Evolutionary conservation across 1,139 yeast species (phyloP).

Genomic region (Hyphopichia wangnamkhiaoensis): DNA sequence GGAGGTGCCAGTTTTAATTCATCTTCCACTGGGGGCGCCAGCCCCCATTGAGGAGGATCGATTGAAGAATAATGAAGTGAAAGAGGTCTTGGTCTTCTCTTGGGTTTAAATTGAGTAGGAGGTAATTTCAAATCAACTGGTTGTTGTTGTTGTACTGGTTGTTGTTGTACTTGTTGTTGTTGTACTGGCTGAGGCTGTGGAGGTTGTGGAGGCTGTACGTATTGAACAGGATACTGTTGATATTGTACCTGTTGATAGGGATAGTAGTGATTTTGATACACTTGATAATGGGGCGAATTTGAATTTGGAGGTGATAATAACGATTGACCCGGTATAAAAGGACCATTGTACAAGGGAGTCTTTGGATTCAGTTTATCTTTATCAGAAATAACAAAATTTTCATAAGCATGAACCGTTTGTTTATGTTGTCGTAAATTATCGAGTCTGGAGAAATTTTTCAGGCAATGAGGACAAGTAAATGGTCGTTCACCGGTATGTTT

Average conservation of each 20-base stretch:
- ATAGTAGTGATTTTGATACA: conserved; percentile 6
- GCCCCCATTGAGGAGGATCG: no score
- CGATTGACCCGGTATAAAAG: no score
- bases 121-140: conserved; percentile 23
- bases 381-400: conserved; percentile 42
- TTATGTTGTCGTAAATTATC: conserved; percentile 92
- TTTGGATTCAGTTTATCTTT: conserved; percentile 5
- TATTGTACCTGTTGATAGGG: conserved; percentile 13
- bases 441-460: conserved; percentile 75
- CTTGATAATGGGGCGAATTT: conserved; percentile 14
- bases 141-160: background rate
- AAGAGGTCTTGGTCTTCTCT: conserved; percentile 45
- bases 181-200: conserved; percentile 7
- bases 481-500: conserved; percentile 97
- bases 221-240: conserved; percentile 9
- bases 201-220: conserved; percentile 9
- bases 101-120: conserved; percentile 36
- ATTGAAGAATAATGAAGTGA: conserved; percentile 21
- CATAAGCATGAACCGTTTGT: conserved; percentile 88
- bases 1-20: no score
- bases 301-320: conserved; percentile 24
- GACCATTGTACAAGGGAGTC: conserved; percentile 10
- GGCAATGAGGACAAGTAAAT: conserved; percentile 81
- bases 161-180: conserved; percentile 6
- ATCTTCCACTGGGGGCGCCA: no score